A percentile compares a stretch with the other conserved stretches of the same genome.
Evolutionary conservation across 805 yeast species (phyloP).

Genomic region (Debaryomyces castellii): DNA sequence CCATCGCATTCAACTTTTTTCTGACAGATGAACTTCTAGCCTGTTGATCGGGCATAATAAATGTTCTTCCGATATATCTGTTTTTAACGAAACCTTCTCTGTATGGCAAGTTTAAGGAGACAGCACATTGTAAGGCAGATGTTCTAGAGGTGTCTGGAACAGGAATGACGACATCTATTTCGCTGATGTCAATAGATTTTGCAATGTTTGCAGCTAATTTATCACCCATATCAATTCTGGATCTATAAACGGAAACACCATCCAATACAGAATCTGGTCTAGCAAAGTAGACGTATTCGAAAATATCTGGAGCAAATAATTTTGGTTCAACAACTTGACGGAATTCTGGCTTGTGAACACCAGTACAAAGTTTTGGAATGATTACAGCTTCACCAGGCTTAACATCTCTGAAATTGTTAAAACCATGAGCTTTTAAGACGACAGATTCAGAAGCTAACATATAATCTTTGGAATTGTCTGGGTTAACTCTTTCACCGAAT

Average conservation of each 20-base stretch:
- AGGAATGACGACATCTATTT: conserved; percentile 92
- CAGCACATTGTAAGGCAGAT: conserved; percentile 90
- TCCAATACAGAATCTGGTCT: conserved; percentile 95
- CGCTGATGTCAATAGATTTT: conserved; percentile 34
- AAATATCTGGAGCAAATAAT: conserved; percentile 89
- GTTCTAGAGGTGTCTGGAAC: conserved; percentile 99
- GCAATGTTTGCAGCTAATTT: conserved; percentile 75
- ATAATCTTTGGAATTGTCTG: conserved; percentile 74
- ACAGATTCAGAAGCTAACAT: conserved; percentile 96
- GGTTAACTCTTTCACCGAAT: conserved; percentile 73
- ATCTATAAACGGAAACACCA: conserved; percentile 93
- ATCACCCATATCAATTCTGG: conserved; percentile 91
- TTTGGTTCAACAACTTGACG: conserved; percentile 79
- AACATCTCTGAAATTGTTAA: conserved; percentile 73
- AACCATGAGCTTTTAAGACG: conserved; percentile 90
- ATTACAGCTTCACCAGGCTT: conserved; percentile 96
- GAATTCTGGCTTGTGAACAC: conserved; percentile 64
- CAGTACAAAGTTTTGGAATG: conserved; percentile 66
- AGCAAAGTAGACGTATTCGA: conserved; percentile 97
- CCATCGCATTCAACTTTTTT: conserved; percentile 95
- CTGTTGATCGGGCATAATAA: conserved; percentile 97
- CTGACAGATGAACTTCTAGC: conserved; percentile 93
- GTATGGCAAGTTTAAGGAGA: conserved; percentile 74
- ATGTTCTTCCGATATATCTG: conserved; percentile 95
- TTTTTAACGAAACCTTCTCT: conserved; percentile 97